These are phyloP conservation scores for Trichocladium uniseriatum DNA, from an alignment of 495 filamentous ascomycete genomes.

Conservation along the genomic window DNA sequence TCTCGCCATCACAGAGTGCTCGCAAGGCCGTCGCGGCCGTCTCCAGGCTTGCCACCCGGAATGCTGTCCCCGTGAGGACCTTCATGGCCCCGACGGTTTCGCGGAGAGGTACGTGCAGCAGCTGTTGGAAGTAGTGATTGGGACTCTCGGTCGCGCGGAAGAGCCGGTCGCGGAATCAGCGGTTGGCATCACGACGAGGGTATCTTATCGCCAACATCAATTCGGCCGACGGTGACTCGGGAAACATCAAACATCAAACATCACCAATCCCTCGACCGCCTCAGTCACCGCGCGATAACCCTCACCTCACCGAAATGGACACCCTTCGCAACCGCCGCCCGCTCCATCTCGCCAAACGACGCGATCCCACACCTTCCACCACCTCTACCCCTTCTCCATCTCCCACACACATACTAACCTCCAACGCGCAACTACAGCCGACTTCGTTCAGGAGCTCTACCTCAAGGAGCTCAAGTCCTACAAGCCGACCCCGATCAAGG, in stretches of 20 bases:
- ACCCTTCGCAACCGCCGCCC: background rate
- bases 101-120: constrained; percentile 55
- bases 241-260: no score
- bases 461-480: constrained; percentile 86
- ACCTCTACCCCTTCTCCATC: background rate
- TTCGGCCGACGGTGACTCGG: constrained; percentile 22
- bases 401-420: background rate
- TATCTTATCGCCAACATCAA: constrained; percentile 10
- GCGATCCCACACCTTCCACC: background rate
- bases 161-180: background rate
- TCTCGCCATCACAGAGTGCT: constrained; percentile 40
- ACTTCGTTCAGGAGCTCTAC: constrained; percentile 95
- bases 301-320: background rate
- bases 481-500: constrained; percentile 77
- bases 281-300: background rate
- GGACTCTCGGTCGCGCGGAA: constrained; percentile 4
- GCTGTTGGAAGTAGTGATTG: background rate
- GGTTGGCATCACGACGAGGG: background rate
- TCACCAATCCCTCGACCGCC: background rate
- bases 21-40: constrained; percentile 61
- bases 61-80: constrained; percentile 62
- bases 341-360: background rate
- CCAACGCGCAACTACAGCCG: constrained; percentile 46
- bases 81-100: constrained; percentile 70
- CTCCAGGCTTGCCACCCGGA: constrained; percentile 64